Conservation (phyloP, 2,329 filamentous ascomycete genomes). For the Huntiella decipiens region DNA sequence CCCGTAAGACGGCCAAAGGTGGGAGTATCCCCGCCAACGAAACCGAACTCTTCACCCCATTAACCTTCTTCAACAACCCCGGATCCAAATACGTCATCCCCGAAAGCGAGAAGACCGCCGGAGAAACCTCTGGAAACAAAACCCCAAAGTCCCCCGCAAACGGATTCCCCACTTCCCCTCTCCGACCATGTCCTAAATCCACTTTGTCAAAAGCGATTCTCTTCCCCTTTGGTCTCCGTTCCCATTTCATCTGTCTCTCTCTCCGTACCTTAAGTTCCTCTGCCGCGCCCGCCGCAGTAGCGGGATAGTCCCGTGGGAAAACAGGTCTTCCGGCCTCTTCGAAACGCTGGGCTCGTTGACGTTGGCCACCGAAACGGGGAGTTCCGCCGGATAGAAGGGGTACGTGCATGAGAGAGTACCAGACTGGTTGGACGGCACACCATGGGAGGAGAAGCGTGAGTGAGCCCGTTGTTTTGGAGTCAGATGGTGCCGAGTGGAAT, state of each 20-base stretch:
- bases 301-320: constrained; percentile 74
- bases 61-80: not conserved
- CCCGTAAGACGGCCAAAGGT: constrained; percentile 28
- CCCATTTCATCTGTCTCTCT: constrained; percentile 20
- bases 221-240: constrained; percentile 59
- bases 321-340: constrained; percentile 64
- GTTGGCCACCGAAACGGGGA: constrained; percentile 62
- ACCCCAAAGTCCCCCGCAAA: constrained; percentile 70
- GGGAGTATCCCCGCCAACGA: not conserved
- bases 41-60: too few relatives aligned
- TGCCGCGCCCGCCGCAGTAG: constrained; percentile 55
- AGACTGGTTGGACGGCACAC: constrained; percentile 71
- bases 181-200: constrained; percentile 51
- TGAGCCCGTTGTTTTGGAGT: constrained; percentile 38
- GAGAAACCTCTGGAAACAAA: constrained; percentile 27
- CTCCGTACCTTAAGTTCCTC: constrained; percentile 56
- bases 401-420: constrained; percentile 71
- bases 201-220: constrained; percentile 56
- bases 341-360: constrained; percentile 59
- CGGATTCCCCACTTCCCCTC: constrained; percentile 66
- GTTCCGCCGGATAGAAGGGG: constrained; percentile 64
- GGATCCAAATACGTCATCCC: constrained; percentile 10
- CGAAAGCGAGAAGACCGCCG: not conserved
- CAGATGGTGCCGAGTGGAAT: constrained; percentile 31
- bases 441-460: constrained; percentile 82